Conservation (phyloP, 352 stramenopile genomes). For the Aphanomyces astaci region DNA sequence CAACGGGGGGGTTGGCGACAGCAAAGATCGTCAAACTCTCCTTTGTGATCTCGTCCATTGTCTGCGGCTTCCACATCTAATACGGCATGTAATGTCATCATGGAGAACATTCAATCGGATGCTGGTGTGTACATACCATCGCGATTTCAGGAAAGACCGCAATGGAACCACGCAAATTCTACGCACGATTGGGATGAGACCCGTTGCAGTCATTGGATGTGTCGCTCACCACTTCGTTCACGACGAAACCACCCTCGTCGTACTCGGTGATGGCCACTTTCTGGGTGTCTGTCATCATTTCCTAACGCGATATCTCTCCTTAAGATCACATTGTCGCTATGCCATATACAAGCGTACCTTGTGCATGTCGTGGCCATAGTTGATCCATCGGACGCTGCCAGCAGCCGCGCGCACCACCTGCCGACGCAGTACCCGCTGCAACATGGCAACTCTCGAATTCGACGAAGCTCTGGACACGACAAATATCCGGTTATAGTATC, state of each 20-base stretch:
- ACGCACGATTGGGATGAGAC: not conserved
- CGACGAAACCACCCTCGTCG: conserved; percentile 75
- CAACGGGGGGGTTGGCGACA: conserved; percentile 60
- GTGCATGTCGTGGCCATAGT: conserved; percentile 82
- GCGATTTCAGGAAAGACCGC: conserved; percentile 61
- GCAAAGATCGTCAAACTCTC: conserved; percentile 71
- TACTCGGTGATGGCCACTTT: conserved; percentile 80
- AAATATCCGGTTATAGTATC: conserved; percentile 1
- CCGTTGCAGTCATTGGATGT: not conserved
- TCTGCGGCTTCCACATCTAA: conserved; percentile 70
- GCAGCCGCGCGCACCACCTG: not conserved
- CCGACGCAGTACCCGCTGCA: conserved; percentile 10
- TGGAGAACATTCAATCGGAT: not conserved
- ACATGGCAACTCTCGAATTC: not conserved
- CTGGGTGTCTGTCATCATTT: conserved; percentile 72
- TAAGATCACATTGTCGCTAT: not conserved
- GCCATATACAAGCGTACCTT: conserved; percentile 32
- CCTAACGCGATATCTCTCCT: conserved; percentile 29
- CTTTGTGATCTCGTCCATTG: conserved; percentile 71
- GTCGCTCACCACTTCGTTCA: conserved; percentile 58
- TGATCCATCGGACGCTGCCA: conserved; percentile 36
- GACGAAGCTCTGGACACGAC: not conserved
- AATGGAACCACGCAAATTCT: conserved; percentile 78
- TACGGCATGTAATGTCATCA: not conserved
- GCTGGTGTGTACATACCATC: conserved; percentile 49